Evolutionary conservation across 495 filamentous ascomycete species (phyloP).

Genomic region (Pseudotulostoma volvatum): DNA sequence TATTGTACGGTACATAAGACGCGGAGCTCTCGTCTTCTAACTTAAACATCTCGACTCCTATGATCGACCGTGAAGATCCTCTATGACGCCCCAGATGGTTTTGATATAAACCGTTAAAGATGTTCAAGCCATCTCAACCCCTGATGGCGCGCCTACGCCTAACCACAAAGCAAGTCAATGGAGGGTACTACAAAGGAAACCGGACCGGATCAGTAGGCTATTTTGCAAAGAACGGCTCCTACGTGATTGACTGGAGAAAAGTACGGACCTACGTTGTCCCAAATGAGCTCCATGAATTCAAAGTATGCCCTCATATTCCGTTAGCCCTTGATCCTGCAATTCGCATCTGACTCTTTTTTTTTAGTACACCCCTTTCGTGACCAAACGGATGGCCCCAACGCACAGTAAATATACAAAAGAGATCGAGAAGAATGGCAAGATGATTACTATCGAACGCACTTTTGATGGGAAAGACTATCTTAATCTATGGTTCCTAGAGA

Average conservation of each 20-base stretch:
- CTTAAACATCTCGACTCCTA: too few relatives aligned
- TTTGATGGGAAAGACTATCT: conserved; percentile 25
- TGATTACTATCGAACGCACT: conserved; percentile 14
- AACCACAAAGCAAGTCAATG: conserved; percentile 82
- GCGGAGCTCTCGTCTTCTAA: too few relatives aligned
- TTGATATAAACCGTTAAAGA: too few relatives aligned
- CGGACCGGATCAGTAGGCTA: conserved; percentile 70
- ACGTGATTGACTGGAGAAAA: conserved; percentile 65
- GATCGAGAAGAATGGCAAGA: conserved; percentile 13
- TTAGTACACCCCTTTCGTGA: conserved; percentile 80
- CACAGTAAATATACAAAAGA: conserved; percentile 21
- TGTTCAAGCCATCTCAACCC: conserved; percentile 53
- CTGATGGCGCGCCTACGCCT: conserved; percentile 55
- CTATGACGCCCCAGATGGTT: too few relatives aligned
- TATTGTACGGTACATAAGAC: too few relatives aligned
- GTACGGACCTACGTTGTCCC: conserved; percentile 84
- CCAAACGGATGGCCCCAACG: conserved; percentile 37
- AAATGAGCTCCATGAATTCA: conserved; percentile 45
- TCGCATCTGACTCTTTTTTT: not conserved
- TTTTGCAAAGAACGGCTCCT: conserved; percentile 75
- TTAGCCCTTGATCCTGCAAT: not conserved
- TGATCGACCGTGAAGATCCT: too few relatives aligned
- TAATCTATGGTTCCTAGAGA: conserved; percentile 24
- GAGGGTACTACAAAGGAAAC: conserved; percentile 95
- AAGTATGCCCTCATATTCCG: conserved; percentile 32